Evolutionary conservation across 768 basidiomycete genomes (phyloP).

Genomic region (Pholiota conissans): DNA sequence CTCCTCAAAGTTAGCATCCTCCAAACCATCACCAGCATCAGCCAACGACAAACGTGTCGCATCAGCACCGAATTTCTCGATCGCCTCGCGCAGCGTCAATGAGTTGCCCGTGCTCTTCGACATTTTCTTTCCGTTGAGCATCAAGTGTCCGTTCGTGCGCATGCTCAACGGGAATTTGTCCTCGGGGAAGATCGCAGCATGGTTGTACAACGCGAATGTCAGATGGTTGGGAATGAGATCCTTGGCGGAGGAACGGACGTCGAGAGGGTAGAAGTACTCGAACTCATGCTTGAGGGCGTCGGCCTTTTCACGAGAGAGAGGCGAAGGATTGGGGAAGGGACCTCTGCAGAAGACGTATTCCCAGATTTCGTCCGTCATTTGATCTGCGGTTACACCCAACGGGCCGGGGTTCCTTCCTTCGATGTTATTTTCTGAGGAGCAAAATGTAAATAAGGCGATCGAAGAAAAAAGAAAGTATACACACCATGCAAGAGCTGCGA

Average conservation of each 20-base stretch:
- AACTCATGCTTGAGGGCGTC: conserved; percentile 88
- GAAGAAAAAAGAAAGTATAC: conserved; percentile 17
- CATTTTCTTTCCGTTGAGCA: conserved; percentile 99
- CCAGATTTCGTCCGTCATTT: conserved; percentile 98
- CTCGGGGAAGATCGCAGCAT: conserved; percentile 91
- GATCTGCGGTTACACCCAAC: conserved; percentile 81
- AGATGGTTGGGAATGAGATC: conserved; percentile 95
- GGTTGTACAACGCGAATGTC: conserved; percentile 92
- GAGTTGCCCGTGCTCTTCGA: conserved; percentile 96
- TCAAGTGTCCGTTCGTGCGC: conserved; percentile 94
- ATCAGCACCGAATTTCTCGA: conserved; percentile 96
- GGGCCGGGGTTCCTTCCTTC: conserved; percentile 81
- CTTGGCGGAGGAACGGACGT: conserved; percentile 97
- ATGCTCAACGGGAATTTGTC: conserved; percentile 91
- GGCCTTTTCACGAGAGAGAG: conserved; percentile 73
- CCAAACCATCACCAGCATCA: conserved; percentile 95
- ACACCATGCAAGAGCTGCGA: conserved; percentile 89
- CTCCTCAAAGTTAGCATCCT: conserved; percentile 99
- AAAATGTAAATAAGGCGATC: background rate
- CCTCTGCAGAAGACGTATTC: conserved; percentile 87
- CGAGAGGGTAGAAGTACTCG: conserved; percentile 97
- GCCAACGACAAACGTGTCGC: conserved; percentile 90
- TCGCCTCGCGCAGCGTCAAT: conserved; percentile 83
- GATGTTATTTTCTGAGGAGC: conserved; percentile 58
- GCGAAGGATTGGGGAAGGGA: conserved; percentile 67